Conservation (phyloP, 2,329 filamentous ascomycete genomes). For the Zarea fungicola region DNA sequence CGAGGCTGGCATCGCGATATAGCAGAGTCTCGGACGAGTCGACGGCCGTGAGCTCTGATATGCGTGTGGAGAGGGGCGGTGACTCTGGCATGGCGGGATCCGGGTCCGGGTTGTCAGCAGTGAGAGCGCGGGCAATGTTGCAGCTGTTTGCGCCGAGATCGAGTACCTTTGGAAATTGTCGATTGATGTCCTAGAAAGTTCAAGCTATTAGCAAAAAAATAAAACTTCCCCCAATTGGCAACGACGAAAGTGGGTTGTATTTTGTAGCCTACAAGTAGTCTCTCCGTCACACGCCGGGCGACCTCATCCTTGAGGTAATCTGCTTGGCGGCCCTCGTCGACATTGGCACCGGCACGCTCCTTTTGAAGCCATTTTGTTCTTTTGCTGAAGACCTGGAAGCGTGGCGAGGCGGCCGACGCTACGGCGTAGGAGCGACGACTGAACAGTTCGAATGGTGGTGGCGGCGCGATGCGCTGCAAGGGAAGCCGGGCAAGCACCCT, state of each 20-base stretch:
- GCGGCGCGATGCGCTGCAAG: neutral
- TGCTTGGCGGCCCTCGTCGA: constrained; percentile 67
- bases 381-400: constrained; percentile 87
- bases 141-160: constrained; percentile 95
- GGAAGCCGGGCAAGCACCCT: constrained; percentile 4
- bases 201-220: neutral
- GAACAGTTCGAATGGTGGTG: constrained; percentile 41
- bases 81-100: constrained; percentile 50
- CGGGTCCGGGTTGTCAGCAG: constrained; percentile 61
- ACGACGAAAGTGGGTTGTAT: neutral
- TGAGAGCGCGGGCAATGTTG: constrained; percentile 82
- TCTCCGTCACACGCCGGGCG: constrained; percentile 75
- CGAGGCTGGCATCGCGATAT: constrained; percentile 68
- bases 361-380: constrained; percentile 86
- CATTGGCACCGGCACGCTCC: constrained; percentile 71
- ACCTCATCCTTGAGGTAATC: constrained; percentile 96
- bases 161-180: constrained; percentile 75
- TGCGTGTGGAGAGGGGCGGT: constrained; percentile 63
- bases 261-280: constrained; percentile 59
- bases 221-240: too few relatives aligned
- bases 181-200: constrained; percentile 73
- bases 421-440: constrained; percentile 63
- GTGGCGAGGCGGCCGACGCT: constrained; percentile 69
- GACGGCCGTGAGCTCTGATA: constrained; percentile 70
- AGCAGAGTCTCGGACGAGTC: constrained; percentile 76